These are phyloP conservation scores for Hygrocybe coccinea DNA, from an alignment of 768 basidiomycete genomes.

Conservation along the genomic window DNA sequence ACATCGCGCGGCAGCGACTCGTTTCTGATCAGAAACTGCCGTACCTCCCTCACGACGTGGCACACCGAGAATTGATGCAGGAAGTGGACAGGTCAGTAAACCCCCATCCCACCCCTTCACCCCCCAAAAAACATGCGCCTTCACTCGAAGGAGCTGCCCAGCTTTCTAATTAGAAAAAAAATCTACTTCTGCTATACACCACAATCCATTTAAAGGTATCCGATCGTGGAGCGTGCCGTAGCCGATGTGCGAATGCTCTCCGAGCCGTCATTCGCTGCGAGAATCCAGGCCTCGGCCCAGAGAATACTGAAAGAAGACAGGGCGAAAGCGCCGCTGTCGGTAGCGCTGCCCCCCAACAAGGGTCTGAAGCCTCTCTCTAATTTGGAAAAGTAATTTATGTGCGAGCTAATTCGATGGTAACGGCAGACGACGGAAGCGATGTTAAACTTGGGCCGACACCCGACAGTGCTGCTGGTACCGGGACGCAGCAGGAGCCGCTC, in stretches of 20 bases:
- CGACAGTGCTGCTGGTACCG: background rate
- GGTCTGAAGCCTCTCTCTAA: too few relatives aligned
- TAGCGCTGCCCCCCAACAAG: too few relatives aligned
- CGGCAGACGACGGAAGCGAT: background rate
- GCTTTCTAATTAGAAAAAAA: too few relatives aligned
- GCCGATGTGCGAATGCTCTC: slow-evolving; percentile 45
- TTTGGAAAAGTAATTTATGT: too few relatives aligned
- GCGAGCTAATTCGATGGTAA: background rate
- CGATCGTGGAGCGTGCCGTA: slow-evolving; percentile 60
- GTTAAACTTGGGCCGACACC: background rate
- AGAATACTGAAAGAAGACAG: slow-evolving; percentile 43
- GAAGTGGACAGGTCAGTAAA: slow-evolving; percentile 60
- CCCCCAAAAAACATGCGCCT: too few relatives aligned
- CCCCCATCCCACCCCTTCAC: background rate
- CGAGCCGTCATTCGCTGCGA: slow-evolving; percentile 43
- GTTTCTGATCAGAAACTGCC: slow-evolving; percentile 50
- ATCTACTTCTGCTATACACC: slow-evolving; percentile 1
- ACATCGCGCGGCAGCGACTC: slow-evolving; percentile 55
- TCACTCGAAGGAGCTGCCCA: too few relatives aligned
- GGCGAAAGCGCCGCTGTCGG: slow-evolving; percentile 17
- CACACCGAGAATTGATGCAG: slow-evolving; percentile 62
- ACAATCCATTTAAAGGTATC: slow-evolving; percentile 44
- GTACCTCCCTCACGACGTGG: slow-evolving; percentile 45
- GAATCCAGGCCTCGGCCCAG: slow-evolving; percentile 39
- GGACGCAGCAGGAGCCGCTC: background rate